These are phyloP conservation scores for Triticum monococcum DNA, from an alignment of 176 grass and related monocot genomes.

Conservation along the genomic window DNA sequence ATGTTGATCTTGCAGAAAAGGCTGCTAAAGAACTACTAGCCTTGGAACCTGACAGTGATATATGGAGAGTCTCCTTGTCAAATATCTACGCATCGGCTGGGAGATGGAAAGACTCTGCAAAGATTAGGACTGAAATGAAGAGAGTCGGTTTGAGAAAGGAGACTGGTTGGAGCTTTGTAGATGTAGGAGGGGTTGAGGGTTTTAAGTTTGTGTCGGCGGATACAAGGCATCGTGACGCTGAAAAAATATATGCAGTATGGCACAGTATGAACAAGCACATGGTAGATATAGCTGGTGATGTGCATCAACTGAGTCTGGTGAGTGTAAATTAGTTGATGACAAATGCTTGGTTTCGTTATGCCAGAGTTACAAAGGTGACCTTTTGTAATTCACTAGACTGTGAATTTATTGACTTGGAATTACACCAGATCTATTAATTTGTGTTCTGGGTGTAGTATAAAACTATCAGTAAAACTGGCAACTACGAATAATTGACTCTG, in stretches of 20 bases:
- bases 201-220: constrained; percentile 60
- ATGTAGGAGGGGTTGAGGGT: constrained; percentile 51
- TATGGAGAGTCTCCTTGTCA: constrained; percentile 68
- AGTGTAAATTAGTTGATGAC: constrained; percentile 27
- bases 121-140: constrained; percentile 65
- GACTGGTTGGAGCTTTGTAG: constrained; percentile 71
- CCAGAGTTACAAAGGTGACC: not conserved
- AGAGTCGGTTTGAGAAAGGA: constrained; percentile 54
- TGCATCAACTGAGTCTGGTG: constrained; percentile 10
- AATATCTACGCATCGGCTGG: constrained; percentile 55
- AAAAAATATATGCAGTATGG: constrained; percentile 60
- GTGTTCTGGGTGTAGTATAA: not conserved
- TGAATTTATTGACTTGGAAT: constrained; percentile 19
- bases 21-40: constrained; percentile 42
- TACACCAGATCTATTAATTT: not conserved
- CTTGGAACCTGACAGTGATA: constrained; percentile 55
- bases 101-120: constrained; percentile 56
- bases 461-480: not conserved
- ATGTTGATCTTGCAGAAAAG: constrained; percentile 60
- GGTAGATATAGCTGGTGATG: constrained; percentile 39
- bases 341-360: constrained; percentile 9
- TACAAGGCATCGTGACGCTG: constrained; percentile 51
- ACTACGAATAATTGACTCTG: not conserved
- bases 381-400: not conserved
- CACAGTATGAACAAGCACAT: constrained; percentile 55